A percentile compares a stretch with the other conserved stretches of the same genome.
These are phyloP conservation scores for Coemansia sp. DNA, from an alignment of 192 early-diverging fungal genomes.

Conservation along the genomic window DNA sequence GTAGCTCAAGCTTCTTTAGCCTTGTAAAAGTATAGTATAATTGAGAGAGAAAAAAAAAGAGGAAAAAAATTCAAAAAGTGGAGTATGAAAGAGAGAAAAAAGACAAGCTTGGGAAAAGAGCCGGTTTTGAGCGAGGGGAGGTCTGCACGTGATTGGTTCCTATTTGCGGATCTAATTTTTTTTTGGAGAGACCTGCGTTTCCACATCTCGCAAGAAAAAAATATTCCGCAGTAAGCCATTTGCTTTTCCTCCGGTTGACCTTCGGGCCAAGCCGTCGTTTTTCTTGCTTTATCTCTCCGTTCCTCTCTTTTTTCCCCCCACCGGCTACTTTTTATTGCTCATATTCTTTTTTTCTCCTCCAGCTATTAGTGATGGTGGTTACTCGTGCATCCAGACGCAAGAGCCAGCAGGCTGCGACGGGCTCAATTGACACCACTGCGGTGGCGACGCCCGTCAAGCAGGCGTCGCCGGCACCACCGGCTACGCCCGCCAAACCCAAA, in stretches of 20 bases:
- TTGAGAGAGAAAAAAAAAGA: neutral
- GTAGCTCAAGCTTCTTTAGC: too few species aligned
- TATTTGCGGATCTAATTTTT: neutral
- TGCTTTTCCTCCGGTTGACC: too few species aligned
- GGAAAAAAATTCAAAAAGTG: neutral
- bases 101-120: neutral
- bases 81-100: neutral
- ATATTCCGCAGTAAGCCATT: neutral
- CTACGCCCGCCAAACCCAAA: neutral
- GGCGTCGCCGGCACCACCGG: neutral
- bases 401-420: neutral
- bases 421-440: neutral
- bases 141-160: slow-evolving; percentile 8
- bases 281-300: too few species aligned
- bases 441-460: slow-evolving; percentile 7
- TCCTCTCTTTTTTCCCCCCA: too few species aligned
- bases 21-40: neutral
- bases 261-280: too few species aligned
- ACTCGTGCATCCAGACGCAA: slow-evolving; percentile 3
- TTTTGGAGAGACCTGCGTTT: too few species aligned
- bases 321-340: neutral
- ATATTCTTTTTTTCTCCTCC: neutral
- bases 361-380: too few species aligned
- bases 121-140: too few species aligned
- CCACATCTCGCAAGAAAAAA: too few species aligned